phyloP scores from a whole-genome alignment of 73 alveolate genomes.

The Durusdinium trenchii region DNA sequence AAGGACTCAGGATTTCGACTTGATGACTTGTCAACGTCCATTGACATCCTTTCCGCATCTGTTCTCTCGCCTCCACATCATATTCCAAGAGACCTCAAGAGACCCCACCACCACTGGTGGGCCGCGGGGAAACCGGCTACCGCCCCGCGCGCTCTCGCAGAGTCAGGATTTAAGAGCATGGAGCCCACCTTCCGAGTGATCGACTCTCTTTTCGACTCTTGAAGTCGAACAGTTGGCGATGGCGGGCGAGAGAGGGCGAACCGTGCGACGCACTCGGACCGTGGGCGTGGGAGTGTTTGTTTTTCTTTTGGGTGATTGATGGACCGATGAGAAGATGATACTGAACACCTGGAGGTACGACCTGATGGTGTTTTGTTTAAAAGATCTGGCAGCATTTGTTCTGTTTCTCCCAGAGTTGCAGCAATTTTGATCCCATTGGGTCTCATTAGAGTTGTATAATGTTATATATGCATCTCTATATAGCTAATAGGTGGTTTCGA shows the following conservation, averaged over 20 bases:
- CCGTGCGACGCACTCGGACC: not conserved
- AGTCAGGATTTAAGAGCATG: not conserved
- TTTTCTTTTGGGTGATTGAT: not conserved
- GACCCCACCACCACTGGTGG: too few relatives aligned
- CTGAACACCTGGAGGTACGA: not conserved
- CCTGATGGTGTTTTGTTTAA: not conserved
- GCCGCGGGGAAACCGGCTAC: too few relatives aligned
- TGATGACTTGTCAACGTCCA: too few relatives aligned
- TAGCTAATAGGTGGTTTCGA: too few relatives aligned
- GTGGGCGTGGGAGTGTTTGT: not conserved
- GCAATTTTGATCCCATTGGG: not conserved
- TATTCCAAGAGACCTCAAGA: too few relatives aligned
- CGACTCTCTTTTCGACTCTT: not conserved
- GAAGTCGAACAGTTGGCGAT: not conserved
- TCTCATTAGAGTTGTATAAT: not conserved
- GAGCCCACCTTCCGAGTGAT: conserved; percentile 14
- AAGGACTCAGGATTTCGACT: too few relatives aligned
- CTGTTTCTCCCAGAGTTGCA: not conserved
- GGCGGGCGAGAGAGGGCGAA: not conserved
- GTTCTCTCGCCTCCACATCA: too few relatives aligned
- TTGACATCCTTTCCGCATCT: too few relatives aligned
- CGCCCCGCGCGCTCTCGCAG: too few relatives aligned
- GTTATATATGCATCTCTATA: too few relatives aligned
- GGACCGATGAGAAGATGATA: not conserved
- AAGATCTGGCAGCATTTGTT: not conserved